These are phyloP conservation scores for Vanilla planifolia DNA, from an alignment of 106 monocot genomes.

Conservation along the genomic window DNA sequence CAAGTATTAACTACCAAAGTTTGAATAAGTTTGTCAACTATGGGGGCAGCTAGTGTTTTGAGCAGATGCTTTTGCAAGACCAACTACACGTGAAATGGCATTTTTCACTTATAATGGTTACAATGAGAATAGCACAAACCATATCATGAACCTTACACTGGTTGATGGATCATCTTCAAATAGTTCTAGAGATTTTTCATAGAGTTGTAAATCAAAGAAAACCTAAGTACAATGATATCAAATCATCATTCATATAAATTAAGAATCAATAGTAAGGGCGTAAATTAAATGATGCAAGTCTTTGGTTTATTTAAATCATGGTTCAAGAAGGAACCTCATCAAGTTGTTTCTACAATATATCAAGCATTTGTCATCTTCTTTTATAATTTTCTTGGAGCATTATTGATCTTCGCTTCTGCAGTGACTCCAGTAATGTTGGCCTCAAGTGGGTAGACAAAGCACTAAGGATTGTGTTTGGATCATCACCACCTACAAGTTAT, in stretches of 20 bases:
- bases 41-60: conserved; percentile 53
- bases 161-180: conserved; percentile 91
- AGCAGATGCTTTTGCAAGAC: conserved; percentile 93
- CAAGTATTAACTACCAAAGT: conserved; percentile 44
- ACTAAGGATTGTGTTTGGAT: conserved; percentile 40
- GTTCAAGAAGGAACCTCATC: conserved; percentile 65
- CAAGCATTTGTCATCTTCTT: conserved; percentile 63
- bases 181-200: conserved; percentile 73
- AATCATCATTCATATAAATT: not conserved
- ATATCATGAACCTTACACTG: conserved; percentile 35
- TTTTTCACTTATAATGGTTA: conserved; percentile 1
- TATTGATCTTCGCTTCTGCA: conserved; percentile 61
- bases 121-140: not conserved
- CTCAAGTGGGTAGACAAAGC: conserved; percentile 63
- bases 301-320: not conserved
- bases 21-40: conserved; percentile 59
- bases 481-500: conserved; percentile 45
- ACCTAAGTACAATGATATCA: conserved; percentile 28
- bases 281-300: not conserved
- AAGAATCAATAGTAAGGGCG: not conserved
- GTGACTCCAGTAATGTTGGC: conserved; percentile 68
- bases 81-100: conserved; percentile 24
- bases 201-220: conserved; percentile 78
- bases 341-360: conserved; percentile 76
- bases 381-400: conserved; percentile 69